Conservation (phyloP, 2,329 filamentous ascomycete genomes). For the Talaromyces sp. region DNA sequence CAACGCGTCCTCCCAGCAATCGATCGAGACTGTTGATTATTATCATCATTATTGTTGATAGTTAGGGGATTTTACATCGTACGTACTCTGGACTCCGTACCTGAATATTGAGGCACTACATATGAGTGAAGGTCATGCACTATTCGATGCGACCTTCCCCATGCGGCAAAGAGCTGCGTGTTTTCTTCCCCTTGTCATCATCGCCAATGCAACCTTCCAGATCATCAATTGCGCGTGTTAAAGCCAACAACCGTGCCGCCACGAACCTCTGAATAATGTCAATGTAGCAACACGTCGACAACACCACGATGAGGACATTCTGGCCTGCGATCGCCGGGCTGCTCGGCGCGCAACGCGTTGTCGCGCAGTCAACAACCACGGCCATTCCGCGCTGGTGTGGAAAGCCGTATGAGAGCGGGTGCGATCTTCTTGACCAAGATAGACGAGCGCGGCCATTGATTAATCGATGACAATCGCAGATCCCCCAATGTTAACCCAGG, state of each 20-base stretch:
- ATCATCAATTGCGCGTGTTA: background rate
- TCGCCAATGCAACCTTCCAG: background rate
- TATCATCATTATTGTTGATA: too few species aligned
- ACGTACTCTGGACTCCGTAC: too few species aligned
- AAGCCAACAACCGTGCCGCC: background rate
- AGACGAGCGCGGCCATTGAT: background rate
- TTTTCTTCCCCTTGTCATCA: background rate
- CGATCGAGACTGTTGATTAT: too few species aligned
- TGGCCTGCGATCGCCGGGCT: background rate
- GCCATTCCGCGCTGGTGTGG: constrained; percentile 11
- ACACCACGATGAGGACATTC: background rate
- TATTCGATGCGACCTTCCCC: background rate
- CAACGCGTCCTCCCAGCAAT: too few species aligned
- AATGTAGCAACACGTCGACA: background rate
- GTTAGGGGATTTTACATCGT: too few species aligned
- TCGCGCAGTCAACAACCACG: constrained; percentile 4
- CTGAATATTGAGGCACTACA: too few species aligned
- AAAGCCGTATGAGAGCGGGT: constrained; percentile 11
- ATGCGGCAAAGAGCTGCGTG: background rate
- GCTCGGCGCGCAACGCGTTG: constrained; percentile 2
- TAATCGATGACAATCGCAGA: background rate
- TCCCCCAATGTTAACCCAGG: constrained; percentile 4
- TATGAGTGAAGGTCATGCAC: background rate
- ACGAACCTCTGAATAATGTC: background rate
- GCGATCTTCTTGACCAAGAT: background rate